Base-by-base conservation (phyloP, 371 early-diverging fungal species). In the Dichotomocladium elegans region DNA sequence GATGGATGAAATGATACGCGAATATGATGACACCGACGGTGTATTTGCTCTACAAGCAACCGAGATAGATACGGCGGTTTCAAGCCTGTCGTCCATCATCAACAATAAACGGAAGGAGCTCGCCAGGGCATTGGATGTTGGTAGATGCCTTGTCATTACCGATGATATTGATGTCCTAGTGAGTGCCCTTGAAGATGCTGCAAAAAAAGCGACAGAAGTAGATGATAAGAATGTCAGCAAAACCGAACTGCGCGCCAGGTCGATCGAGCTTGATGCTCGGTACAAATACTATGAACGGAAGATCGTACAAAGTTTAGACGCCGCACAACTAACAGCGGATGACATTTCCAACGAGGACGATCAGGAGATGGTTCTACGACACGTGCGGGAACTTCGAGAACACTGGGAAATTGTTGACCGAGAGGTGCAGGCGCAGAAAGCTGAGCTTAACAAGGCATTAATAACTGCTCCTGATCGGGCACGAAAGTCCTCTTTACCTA, bases 201-300 rank as follows among this genome's bases (percentile, higher is more conserved):
- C 77, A 2, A 57, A 60, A 12, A 60, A 67, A 24, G 53, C 70
- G 22, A 54, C 60, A 1, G 47, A 50, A 8, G 58, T 51, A 1
- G 56, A 48, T 4, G 55, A 56, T 0, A 61, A 57, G 4, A 67
- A 67, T 6, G 57, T 68, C 31, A 65, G 61, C 26, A 66, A 70
- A 11, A 62, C 77, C 17, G 83, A 80, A 31, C 53, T 84, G 8
- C 74, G 81, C 22, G 68, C 78, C 0, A 62, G 73, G 41, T 57
- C 60, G 30, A 79, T 80, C 49, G 82, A 82, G 44, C 61, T 81
- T 2, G 78, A 77, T 14, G 73, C 78, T 0, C 64, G 79, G n/a
- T 81, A 76, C 70, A 76, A 74, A 26, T 70, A 79, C 35, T 76
- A 73, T 48, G 77, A 77, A 34, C 72, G 66, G 2, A 64, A 66